phyloP scores from a whole-genome alignment of 805 yeast genomes.

The Wilhelminamyces savonicus region DNA sequence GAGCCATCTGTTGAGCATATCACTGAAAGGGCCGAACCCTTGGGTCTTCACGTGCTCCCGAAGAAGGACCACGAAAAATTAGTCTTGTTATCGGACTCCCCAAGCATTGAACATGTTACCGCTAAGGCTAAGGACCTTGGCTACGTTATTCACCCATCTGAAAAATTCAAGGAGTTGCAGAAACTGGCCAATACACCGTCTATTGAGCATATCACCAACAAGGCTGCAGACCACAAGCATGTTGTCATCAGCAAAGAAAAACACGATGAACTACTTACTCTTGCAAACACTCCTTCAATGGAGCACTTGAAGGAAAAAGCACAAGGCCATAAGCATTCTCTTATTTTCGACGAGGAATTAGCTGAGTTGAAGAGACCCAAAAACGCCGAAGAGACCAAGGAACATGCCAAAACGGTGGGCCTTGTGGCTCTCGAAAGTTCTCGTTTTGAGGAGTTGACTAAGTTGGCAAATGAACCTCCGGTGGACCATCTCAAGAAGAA shows the following conservation, averaged over 20 bases:
- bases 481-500: constrained; percentile 3
- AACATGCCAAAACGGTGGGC: constrained; percentile 1
- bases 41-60: constrained; percentile 6
- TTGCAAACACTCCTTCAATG: constrained; percentile 10
- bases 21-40: constrained; percentile 2
- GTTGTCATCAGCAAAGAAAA: constrained; percentile 12
- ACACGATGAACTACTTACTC: constrained; percentile 4
- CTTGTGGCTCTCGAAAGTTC: background rate
- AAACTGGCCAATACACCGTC: constrained; percentile 14
- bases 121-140: constrained; percentile 6
- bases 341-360: background rate
- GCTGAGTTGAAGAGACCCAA: background rate
- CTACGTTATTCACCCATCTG: constrained; percentile 6
- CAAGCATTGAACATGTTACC: background rate
- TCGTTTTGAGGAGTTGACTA: background rate
- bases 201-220: constrained; percentile 14
- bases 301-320: constrained; percentile 11
- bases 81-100: background rate
- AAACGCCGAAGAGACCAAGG: constrained; percentile 1
- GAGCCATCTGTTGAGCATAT: constrained; percentile 11
- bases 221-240: constrained; percentile 14
- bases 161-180: too few species aligned
- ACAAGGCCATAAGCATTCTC: background rate
- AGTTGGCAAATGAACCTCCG: constrained; percentile 3
- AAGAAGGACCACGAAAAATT: constrained; percentile 4